Base-by-base conservation (phyloP, 768 basidiomycete genomes). In the Lactarius akahatsu region DNA sequence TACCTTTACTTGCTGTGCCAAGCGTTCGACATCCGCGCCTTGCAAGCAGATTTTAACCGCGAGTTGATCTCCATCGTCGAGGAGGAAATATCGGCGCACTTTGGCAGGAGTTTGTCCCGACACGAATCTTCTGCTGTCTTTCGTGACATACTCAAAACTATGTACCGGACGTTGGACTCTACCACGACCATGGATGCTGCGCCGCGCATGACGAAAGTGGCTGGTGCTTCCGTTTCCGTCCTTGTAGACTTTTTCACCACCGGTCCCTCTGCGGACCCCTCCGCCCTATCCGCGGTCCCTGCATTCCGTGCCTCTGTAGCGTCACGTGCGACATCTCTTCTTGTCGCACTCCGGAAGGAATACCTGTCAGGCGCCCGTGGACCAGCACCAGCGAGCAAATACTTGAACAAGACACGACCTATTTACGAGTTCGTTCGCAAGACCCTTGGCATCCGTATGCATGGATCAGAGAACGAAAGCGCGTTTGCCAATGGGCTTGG, bases 1-100 rank as follows among this genome's bases (percentile, higher is more conserved):
- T 92, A 92, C 72, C 79, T 95, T 54, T 92, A 91, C 75, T 78
- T 87, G 57, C 81, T 89, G 45, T 89, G 90, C 75, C 92, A 94
- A 81, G 91, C 92, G n/a, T 79, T 94, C 64, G 94, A 95, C 74
- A 81, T 92, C 61, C 88, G 94, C 52, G 86, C 92, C 1, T 70
- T 94, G 63, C 89, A 92, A 71, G 73, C 78, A 64, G 88, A 91
- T 65, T 86, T 94, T 77, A 74, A 80, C 36, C 77, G 77, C 18
- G 80, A 80, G 28, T 75, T 89, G 18, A 70, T 78, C 63, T 72
- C 74, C 18, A 83, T 88, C 62, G 77, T 83, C 23, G 74, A 75
- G 30, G 80, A 85, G 61, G 83, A 87, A 71, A 77, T 91, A 70
- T 69, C 73, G 5, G 61, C 72, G 20, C 74, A 80, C 61, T 88